Base-by-base conservation (phyloP, 179 eudicot species). In the Actinidia chinensis region DNA sequence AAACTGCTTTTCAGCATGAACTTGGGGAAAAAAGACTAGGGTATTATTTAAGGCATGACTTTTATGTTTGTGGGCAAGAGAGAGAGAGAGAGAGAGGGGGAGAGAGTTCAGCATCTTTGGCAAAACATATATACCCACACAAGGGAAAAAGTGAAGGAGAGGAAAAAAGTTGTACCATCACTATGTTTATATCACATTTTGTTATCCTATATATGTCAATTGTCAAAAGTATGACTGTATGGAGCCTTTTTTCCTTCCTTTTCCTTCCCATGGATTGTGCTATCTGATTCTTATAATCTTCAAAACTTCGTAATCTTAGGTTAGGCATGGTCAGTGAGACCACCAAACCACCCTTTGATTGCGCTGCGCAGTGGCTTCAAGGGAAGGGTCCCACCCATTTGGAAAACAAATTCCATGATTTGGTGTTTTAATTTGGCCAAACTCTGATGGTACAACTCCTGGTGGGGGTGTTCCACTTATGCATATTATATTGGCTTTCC, bases 331-430 rank as follows among this genome's bases (percentile, higher is more conserved):
- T 36, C 33, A 4, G 43, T 10, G 17, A 40, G 28, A 52, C 67
- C 54, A 56, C 66, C 17, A 42, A 73, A 36, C 67, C 50, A 58
- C 52, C 67, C 76, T 42, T 14, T 73, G 66, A 73, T 73, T 73
- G 76, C 28, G 50, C 44, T 73, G 76, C 28, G 50, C 44, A 56
- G 17, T 36, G 33, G 33, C 33, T 28, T 28, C 33, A 28, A 40
- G 51, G 18, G 14, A 43, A 13, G 66, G 65, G 6, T 18, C 76
- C 76, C 64, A 55, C 48, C 1, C 28, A 17, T 36, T n/a, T 73
- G 51, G 28, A 40, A 56, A 11, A 42, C 9, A 5, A 12, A 42
- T 42, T 4, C 52, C 64, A 18, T 43, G 54, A 43, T 20, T 56
- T 56, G 60, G 60, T 17, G 22, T 18, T 18, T n/a, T 56, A 9